Percentiles rank a stretch among this genome's conserved stretches.
phyloP scores from a whole-genome alignment of 495 filamentous ascomycete species.

The Jackrogersella multiformis region DNA sequence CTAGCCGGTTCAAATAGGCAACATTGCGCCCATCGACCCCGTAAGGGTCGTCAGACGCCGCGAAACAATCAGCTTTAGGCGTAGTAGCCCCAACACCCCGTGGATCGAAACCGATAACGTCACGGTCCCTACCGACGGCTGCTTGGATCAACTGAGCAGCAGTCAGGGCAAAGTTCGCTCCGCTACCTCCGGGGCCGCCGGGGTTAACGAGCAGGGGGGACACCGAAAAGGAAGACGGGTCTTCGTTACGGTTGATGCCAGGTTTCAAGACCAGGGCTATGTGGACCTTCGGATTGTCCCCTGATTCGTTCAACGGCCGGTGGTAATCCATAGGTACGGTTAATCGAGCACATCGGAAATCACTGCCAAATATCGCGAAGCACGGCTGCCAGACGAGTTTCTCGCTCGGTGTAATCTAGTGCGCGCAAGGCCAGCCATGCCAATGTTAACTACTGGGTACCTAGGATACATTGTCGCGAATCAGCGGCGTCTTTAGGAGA shows the following conservation, averaged over 20 bases:
- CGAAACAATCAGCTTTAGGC: slow-evolving; percentile 48
- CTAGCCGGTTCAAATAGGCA: slow-evolving; percentile 38
- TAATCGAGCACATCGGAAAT: slow-evolving; percentile 64
- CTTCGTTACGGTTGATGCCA: slow-evolving; percentile 59
- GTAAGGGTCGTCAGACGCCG: slow-evolving; percentile 15
- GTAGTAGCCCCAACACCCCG: slow-evolving; percentile 48
- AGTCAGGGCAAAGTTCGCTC: slow-evolving; percentile 51
- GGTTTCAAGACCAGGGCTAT: slow-evolving; percentile 63
- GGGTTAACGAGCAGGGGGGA: slow-evolving; percentile 39
- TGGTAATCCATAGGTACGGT: slow-evolving; percentile 68
- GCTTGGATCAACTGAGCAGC: slow-evolving; percentile 54
- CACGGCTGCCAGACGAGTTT: slow-evolving; percentile 56
- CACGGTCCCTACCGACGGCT: slow-evolving; percentile 48
- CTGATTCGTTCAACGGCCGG: slow-evolving; percentile 45
- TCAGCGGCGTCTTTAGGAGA: not conserved
- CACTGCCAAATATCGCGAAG: slow-evolving; percentile 35
- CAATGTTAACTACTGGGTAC: slow-evolving; percentile 21
- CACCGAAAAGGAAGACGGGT: slow-evolving; percentile 48
- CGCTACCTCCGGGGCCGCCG: slow-evolving; percentile 64
- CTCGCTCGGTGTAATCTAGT: slow-evolving; percentile 55
- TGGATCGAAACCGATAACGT: slow-evolving; percentile 51
- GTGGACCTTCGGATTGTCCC: slow-evolving; percentile 54
- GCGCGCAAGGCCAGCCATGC: slow-evolving; percentile 5
- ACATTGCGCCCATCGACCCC: slow-evolving; percentile 39
- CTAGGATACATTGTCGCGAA: not conserved